Conservation (phyloP, 805 yeast genomes). For the Suhomyces tanzawaensis region DNA sequence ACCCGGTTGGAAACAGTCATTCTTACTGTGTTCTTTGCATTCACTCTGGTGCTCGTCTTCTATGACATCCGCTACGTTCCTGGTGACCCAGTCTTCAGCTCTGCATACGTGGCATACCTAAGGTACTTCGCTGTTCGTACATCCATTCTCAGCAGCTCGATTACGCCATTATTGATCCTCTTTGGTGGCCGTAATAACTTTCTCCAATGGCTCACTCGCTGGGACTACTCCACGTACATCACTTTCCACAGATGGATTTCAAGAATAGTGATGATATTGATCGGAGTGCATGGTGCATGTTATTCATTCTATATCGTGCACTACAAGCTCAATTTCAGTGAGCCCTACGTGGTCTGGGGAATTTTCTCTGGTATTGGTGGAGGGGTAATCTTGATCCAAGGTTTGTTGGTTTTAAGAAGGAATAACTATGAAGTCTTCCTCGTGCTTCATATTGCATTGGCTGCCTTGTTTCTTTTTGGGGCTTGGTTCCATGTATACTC, state of each 20-base stretch:
- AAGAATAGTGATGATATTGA: slow-evolving; percentile 40
- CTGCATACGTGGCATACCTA: slow-evolving; percentile 17
- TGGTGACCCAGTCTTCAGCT: slow-evolving; percentile 26
- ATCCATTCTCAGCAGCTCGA: slow-evolving; percentile 24
- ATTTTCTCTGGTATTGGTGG: slow-evolving; percentile 16
- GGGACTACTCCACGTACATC: slow-evolving; percentile 49
- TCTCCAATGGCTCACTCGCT: slow-evolving; percentile 37
- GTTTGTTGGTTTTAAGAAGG: slow-evolving; percentile 18
- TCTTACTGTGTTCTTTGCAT: slow-evolving; percentile 5
- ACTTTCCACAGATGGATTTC: slow-evolving; percentile 59
- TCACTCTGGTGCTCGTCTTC: slow-evolving; percentile 10
- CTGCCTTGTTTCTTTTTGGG: slow-evolving; percentile 19
- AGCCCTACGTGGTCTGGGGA: slow-evolving; percentile 22
- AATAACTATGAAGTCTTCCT: slow-evolving; percentile 23
- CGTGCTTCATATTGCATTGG: slow-evolving; percentile 21
- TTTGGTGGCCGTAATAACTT: slow-evolving; percentile 38
- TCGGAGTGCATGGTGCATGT: slow-evolving; percentile 39
- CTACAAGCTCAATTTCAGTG: slow-evolving; percentile 11
- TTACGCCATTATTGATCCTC: slow-evolving; percentile 32
- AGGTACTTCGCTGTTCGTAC: slow-evolving; percentile 18
- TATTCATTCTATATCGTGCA: slow-evolving; percentile 8
- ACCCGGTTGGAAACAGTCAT: slow-evolving; percentile 12
- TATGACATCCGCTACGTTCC: slow-evolving; percentile 17
- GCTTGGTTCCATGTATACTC: slow-evolving; percentile 15
- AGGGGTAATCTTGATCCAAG: slow-evolving; percentile 17